Conservation (phyloP, 768 basidiomycete genomes). For the Tylopilus plumbeoviolaceoides region DNA sequence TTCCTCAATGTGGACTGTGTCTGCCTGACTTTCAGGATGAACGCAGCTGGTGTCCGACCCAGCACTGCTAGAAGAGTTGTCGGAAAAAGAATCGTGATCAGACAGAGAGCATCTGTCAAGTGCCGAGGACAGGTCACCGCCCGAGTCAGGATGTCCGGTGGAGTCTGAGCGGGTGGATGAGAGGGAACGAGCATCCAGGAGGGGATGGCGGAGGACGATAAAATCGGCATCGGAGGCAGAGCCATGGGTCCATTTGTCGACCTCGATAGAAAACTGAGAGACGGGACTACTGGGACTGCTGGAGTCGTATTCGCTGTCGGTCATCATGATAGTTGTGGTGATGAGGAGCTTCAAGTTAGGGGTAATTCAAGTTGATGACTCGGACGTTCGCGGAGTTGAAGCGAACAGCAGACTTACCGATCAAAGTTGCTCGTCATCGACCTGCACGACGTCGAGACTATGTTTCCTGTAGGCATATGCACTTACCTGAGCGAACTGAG, state of each 20-base stretch:
- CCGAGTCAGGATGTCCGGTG: constrained; percentile 1
- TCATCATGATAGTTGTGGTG: constrained; percentile 4
- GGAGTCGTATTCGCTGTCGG: constrained; percentile 5
- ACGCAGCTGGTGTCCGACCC: constrained; percentile 3
- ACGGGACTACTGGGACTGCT: constrained; percentile 9
- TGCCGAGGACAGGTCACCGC: constrained; percentile 8
- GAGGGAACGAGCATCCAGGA: constrained; percentile 11
- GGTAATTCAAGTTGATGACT: neutral
- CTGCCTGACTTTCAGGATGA: neutral
- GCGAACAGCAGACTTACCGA: neutral
- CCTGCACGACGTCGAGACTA: neutral
- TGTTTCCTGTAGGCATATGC: neutral
- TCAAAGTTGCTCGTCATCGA: constrained; percentile 12
- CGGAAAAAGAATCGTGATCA: neutral
- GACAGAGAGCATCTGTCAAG: constrained; percentile 20
- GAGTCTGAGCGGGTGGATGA: constrained; percentile 11
- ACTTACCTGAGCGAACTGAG: neutral
- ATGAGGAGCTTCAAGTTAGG: neutral
- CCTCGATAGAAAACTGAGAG: constrained; percentile 16
- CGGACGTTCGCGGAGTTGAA: constrained; percentile 16
- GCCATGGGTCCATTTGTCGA: constrained; percentile 22
- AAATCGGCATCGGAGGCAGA: constrained; percentile 20
- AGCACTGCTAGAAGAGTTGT: constrained; percentile 2
- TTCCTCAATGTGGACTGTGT: neutral
- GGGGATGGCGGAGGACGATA: constrained; percentile 21